Evolutionary conservation across 805 yeast genomes (phyloP), one percentile per base, ranked within the genome.

Genomic region (Wickerhamiella parazyma): DNA sequence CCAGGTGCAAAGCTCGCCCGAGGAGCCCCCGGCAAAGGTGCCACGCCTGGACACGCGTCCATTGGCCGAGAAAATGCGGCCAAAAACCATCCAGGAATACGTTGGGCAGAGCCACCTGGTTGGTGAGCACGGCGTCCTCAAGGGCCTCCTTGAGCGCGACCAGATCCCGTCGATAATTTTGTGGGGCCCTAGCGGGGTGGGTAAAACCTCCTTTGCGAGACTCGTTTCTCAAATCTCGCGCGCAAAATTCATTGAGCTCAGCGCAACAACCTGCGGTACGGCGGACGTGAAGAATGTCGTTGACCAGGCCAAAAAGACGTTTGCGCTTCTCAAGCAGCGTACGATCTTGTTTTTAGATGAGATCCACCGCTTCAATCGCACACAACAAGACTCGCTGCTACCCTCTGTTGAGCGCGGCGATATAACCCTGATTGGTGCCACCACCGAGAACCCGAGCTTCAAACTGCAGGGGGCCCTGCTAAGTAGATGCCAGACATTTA

Each of bases 161-260:
- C 38, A 47, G 7, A 51, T 63, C 6, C 96, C 96, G 1, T 85
- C 95, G 0, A 70, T 91, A 75, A 75, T 91, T 1, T 63, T 91
- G 4, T 81, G 91, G 82, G 99, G 99, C 0, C 94, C 94, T 0
- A 94, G 96, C 1, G 98, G 98, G 0, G 87, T 85, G 2, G 91
- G 68, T 0, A 91, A 91, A 57, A 91, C 98, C 0, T 80, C 95
- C 0, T 57, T 91, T 21, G 91, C 94, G 0, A 60, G 80, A n/a
- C 70, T 79, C 28, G 61, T 81, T n/a, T 78, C 86, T 0, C 25
- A 20, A 12, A 62, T 67, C n/a, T 63, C 75, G 1, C 65, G 67
- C 36, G 66, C 75, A 37, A 66, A 77, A 36, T 77, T 85, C 56
- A 69, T 82, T 2, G 96, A 87, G 59, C 64, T 86, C 36, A 82